A percentile compares a stretch with the other conserved stretches of the same genome.
Evolutionary conservation across 163 green algal species (phyloP).

Genomic region (Trebouxia gelatinosa): DNA sequence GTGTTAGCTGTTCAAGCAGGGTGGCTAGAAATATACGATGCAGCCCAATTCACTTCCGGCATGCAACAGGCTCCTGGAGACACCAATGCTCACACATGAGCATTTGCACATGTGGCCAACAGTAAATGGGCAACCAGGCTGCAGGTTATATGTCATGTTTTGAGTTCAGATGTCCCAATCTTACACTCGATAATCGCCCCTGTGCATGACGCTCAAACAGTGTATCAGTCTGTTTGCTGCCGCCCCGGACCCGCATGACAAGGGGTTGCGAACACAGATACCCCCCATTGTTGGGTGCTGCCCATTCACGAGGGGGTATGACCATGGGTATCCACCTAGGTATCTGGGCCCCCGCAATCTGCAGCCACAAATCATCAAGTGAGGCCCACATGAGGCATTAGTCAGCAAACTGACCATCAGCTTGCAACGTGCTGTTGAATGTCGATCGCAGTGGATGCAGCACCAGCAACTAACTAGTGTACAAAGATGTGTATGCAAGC

Average conservation of each 20-base stretch:
- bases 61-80: not conserved
- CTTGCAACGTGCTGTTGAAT: no score
- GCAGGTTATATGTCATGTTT: no score
- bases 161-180: no score
- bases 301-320: slow-evolving; percentile 68
- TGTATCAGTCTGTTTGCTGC: slow-evolving; percentile 37
- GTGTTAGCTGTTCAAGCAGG: no score
- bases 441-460: no score
- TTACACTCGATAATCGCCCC: slow-evolving; percentile 22
- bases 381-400: no score
- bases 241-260: slow-evolving; percentile 60
- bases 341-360: slow-evolving; percentile 22
- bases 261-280: slow-evolving; percentile 52
- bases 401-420: no score
- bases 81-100: not conserved
- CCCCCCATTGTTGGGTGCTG: slow-evolving; percentile 48
- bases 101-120: not conserved
- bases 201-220: slow-evolving; percentile 38
- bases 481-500: no score
- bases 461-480: no score
- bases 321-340: slow-evolving; percentile 66
- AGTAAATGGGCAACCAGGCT: not conserved
- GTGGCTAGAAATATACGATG: no score
- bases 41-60: no score
- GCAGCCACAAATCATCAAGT: no score